Evolutionary conservation across 2,329 filamentous ascomycete genomes (phyloP), one percentile per base, ranked within the genome.

Genomic region (Pseudomassariella vexata): DNA sequence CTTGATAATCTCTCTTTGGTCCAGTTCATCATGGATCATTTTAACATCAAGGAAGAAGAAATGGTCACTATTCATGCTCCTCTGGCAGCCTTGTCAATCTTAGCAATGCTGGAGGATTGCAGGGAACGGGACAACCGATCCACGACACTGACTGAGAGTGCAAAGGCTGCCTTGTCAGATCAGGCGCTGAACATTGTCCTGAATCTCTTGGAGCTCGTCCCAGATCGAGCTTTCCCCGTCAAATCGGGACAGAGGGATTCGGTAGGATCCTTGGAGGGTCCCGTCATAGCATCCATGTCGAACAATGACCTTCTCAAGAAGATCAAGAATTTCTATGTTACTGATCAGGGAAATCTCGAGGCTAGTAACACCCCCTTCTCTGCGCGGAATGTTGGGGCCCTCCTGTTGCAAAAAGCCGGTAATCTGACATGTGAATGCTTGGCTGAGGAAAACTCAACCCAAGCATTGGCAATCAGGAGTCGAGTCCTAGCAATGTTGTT

Each of bases 1-100:
- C 60, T 73, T 39, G 73, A 75, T 34, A 80, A 82, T 39, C 65
- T 95, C 33, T 72, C 76, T 14, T 67, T 95, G 24, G 79, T 89
- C 33, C 76, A 73, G 39, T 98, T 96, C 56, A 81, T 95, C 34
- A 63, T 95, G 41, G 63, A 74, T 5, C 82, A 90, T 45, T 98
- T 98, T 68, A 96, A 95, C 55, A 75, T 96, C 30, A 78, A 82
- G 32, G 92, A 98, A 59, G 92, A 96, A 56, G 94, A 98, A 52
- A 96, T 98, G 90, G 60, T 94, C 11, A 76, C 84, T 2, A 65
- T 85, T 15, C 90, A 96, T 59, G 83, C 89, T 19, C 90, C 90
- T 20, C 60, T 94, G 18, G 72, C 83, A 32, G 71, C 79, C 3
- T 58, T 94, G n/a, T 76, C 79, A 4, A 65, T 83, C 17, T 59